Conservation (phyloP, 148 eudicot genomes). For the Fagopyrum tataricum region DNA sequence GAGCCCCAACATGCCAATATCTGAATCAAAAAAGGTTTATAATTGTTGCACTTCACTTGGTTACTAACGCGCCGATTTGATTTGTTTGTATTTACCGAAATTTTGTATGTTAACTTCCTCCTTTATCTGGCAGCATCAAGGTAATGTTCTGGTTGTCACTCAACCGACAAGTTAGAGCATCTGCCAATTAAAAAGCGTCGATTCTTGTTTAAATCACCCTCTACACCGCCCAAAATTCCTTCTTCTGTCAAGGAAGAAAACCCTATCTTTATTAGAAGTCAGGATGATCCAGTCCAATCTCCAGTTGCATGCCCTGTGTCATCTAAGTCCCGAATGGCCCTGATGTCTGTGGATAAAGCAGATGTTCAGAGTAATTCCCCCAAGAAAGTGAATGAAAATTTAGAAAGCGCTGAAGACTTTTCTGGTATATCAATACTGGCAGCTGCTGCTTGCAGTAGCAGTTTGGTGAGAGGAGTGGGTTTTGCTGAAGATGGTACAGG, state of each 20-base stretch:
- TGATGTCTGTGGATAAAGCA: slow-evolving; percentile 6
- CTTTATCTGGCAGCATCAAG: slow-evolving; percentile 26
- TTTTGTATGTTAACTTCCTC: background rate
- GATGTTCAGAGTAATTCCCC: slow-evolving; percentile 12
- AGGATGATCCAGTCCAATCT: background rate
- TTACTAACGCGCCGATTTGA: background rate
- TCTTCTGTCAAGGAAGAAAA: slow-evolving; percentile 8
- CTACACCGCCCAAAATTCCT: slow-evolving; percentile 22
- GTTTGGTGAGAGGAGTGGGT: slow-evolving; percentile 29
- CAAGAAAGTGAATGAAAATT: slow-evolving; percentile 8
- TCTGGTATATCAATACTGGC: slow-evolving; percentile 85
- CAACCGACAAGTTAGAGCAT: slow-evolving; percentile 28
- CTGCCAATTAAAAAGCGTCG: slow-evolving; percentile 47
- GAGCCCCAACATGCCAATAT: slow-evolving; percentile 19
- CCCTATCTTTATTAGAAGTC: background rate
- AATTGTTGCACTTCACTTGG: background rate
- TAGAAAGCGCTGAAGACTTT: slow-evolving; percentile 36
- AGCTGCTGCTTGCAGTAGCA: slow-evolving; percentile 67
- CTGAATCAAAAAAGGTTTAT: slow-evolving; percentile 29
- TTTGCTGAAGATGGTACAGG: slow-evolving; percentile 24
- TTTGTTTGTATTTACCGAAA: background rate
- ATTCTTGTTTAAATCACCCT: slow-evolving; percentile 27
- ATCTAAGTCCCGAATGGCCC: background rate
- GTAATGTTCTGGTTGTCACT: slow-evolving; percentile 20
- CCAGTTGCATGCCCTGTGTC: background rate